A percentile compares a stretch with the other conserved stretches of the same genome.
phyloP scores from a whole-genome alignment of 495 filamentous ascomycete genomes.

The Aspergillus sparsus region DNA sequence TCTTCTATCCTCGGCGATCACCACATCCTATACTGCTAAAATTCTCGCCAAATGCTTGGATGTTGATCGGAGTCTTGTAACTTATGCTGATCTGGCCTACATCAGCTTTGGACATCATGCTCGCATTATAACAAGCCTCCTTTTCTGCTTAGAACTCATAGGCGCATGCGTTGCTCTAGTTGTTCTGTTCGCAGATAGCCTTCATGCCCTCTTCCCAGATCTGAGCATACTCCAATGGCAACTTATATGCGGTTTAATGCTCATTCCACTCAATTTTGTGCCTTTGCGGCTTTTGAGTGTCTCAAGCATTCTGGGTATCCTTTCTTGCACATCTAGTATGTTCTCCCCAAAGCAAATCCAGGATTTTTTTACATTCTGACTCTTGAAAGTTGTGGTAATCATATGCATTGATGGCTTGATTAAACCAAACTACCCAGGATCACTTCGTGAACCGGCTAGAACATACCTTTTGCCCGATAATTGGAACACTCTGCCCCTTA shows the following conservation, averaged over 20 bases:
- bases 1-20: constrained; percentile 68
- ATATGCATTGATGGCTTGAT: constrained; percentile 83
- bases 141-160: constrained; percentile 87
- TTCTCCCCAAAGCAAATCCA: constrained; percentile 19
- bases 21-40: constrained; percentile 84
- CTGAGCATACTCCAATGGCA: constrained; percentile 79
- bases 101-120: constrained; percentile 86
- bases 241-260: constrained; percentile 74
- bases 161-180: constrained; percentile 89
- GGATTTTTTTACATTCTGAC: constrained; percentile 13
- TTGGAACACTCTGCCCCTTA: constrained; percentile 88
- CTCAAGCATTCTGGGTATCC: constrained; percentile 85
- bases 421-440: constrained; percentile 78
- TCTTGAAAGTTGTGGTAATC: constrained; percentile 67
- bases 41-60: constrained; percentile 88
- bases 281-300: constrained; percentile 84
- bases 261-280: constrained; percentile 83
- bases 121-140: constrained; percentile 73
- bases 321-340: constrained; percentile 84
- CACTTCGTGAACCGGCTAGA: constrained; percentile 75
- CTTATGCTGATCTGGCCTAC: constrained; percentile 92
- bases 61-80: constrained; percentile 74
- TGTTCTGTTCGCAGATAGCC: constrained; percentile 89
- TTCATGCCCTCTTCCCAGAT: constrained; percentile 75
- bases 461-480: constrained; percentile 75